Evolutionary conservation across 805 yeast genomes (phyloP), one percentile per base, ranked within the genome.

Genomic region (Monosporozyma aerobia): DNA sequence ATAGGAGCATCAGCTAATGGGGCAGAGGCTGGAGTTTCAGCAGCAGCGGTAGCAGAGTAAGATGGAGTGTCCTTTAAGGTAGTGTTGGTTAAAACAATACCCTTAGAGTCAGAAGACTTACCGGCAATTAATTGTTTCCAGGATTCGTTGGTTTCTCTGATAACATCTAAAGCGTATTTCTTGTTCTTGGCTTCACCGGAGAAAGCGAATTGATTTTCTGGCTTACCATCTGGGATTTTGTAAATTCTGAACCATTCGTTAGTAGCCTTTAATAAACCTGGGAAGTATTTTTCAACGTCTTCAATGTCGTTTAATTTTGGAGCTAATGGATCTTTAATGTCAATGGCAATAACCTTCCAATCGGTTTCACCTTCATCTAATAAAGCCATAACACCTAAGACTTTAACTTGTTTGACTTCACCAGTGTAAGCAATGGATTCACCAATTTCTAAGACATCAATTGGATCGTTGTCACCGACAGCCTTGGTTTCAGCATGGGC

Each of bases 201-300:
- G 82, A 89, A 90, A n/a, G 97, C 98, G 71, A 94, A 92, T 73
- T 85, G 86, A 75, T 94, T 94, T 73, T 82, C 87, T 64, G 96
- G 96, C 79, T 94, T 94, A 57, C 98, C 99, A 71, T 92, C 99
- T 52, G 99, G 97, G 62, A 90, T 80, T 74, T 94, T 94, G 83
- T 94, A 94, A 73, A 90, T 90, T 71, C 95, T 86, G 83, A 94
- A 94, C 99, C 99, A 94, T 74, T 87, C 95, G 72, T 90, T 84
- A 54, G 98, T 94, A 59, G 96, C 86, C 69, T 95, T 87, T 67
- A 94, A 76, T 54, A 94, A 77, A 52, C 97, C 97, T 55, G 99
- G 99, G 72, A 90, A 82, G 69, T 85, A 83, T 65, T 79, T 80
- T 71, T 81, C 90, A 58, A 94, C 95, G 65, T 94, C 97, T 72